A percentile compares a stretch with the other conserved stretches of the same genome.
Evolutionary conservation across 2,329 filamentous ascomycete species (phyloP).

Genomic region (Penicillium psychrosexuale): DNA sequence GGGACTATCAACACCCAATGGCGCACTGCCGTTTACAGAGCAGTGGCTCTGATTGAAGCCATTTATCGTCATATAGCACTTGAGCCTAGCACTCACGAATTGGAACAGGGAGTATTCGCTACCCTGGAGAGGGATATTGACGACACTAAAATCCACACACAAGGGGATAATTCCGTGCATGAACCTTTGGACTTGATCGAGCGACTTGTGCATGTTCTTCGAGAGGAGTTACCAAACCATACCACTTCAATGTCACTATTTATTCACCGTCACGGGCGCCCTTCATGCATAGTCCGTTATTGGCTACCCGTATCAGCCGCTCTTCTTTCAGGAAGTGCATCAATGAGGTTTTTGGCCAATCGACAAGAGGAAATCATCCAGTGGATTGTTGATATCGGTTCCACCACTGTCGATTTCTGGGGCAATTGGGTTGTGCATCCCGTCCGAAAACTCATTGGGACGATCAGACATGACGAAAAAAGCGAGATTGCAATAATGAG

Average conservation of each 20-base stretch:
- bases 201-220: conserved; percentile 57
- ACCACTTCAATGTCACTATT: conserved; percentile 54
- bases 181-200: conserved; percentile 41
- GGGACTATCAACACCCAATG: conserved; percentile 49
- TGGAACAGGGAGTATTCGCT: conserved; percentile 55
- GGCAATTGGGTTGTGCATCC: conserved; percentile 94
- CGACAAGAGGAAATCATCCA: conserved; percentile 71
- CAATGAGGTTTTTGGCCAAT: conserved; percentile 74
- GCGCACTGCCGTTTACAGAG: conserved; percentile 75
- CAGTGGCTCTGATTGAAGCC: conserved; percentile 80
- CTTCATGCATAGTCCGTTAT: conserved; percentile 72
- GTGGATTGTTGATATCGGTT: conserved; percentile 76
- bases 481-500: conserved; percentile 98
- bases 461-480: conserved; percentile 86
- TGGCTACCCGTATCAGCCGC: conserved; percentile 75
- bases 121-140: conserved; percentile 61
- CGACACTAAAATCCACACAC: conserved; percentile 31
- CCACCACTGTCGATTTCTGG: conserved; percentile 85
- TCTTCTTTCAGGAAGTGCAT: conserved; percentile 78
- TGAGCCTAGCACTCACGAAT: conserved; percentile 54
- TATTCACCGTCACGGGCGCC: conserved; percentile 67
- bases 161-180: conserved; percentile 30
- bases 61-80: conserved; percentile 70
- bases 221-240: conserved; percentile 66
- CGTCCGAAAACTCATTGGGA: conserved; percentile 75